Conservation (phyloP, 106 monocot species). For the Amphibolis antarctica region DNA sequence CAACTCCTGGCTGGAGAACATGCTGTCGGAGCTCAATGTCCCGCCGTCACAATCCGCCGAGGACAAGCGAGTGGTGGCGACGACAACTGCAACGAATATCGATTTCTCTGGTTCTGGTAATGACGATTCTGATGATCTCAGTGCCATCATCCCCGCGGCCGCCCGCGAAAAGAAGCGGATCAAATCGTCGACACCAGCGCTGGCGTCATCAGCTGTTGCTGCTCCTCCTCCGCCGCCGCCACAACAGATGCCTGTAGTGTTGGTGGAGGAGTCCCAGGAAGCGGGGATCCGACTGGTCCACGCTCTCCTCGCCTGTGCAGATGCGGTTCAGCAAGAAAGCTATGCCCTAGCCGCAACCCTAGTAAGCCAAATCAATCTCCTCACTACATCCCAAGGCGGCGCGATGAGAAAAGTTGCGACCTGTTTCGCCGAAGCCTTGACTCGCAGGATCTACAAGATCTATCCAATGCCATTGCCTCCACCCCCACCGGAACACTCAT, state of each 20-base stretch:
- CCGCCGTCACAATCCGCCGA: conserved; percentile 18
- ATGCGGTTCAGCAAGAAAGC: conserved; percentile 68
- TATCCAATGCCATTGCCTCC: conserved; percentile 10
- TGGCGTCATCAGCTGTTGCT: background rate
- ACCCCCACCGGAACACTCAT: conserved; percentile 9
- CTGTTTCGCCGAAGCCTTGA: conserved; percentile 71
- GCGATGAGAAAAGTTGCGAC: conserved; percentile 85
- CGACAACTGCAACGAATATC: conserved; percentile 4
- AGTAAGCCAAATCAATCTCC: conserved; percentile 59
- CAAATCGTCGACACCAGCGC: conserved; percentile 1
- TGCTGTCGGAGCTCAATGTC: conserved; percentile 67
- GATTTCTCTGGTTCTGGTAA: conserved; percentile 5
- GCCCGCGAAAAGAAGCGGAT: conserved; percentile 41
- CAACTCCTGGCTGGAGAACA: conserved; percentile 62
- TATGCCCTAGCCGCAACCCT: conserved; percentile 52
- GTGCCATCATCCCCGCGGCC: conserved; percentile 19
- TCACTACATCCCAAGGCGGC: conserved; percentile 63
- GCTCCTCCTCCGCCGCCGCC: background rate
- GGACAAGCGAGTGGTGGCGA: background rate
- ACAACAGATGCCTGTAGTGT: conserved; percentile 10
- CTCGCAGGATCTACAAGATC: conserved; percentile 53
- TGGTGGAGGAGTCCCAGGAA: conserved; percentile 74
- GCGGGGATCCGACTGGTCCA: conserved; percentile 71
- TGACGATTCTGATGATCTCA: conserved; percentile 10
- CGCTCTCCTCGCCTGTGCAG: conserved; percentile 66